Evolutionary conservation across 345 rosid genomes (phyloP), one percentile per base, ranked within the genome.

Genomic region (thale cress (Arabidopsis thaliana)): DNA sequence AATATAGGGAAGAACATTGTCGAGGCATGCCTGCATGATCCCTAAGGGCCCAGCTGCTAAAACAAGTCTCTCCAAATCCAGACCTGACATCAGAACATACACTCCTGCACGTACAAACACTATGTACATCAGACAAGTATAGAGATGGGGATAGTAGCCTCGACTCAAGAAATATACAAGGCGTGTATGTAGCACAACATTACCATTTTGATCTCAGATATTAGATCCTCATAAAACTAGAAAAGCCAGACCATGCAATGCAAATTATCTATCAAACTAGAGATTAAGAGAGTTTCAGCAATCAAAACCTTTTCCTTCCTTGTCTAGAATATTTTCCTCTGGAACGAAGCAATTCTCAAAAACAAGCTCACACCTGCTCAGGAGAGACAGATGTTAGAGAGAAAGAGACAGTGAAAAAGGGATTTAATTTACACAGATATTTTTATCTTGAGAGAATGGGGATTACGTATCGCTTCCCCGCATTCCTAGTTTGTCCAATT

Each of bases 1-100:
- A 68, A 91, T 79, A 73, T 94, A 91, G 57, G 98, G 98, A 82
- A 94, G 97, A 76, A 87, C 97, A 32, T 73, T 87, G 81, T 94
- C 98, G 52, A 94, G 91, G 77, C 96, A 90, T 73, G 96, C 93
- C 82, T 94, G 97, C 97, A 94, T 94, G 72, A 94, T 94, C 64
- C 97, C 97, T 40, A 94, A 73, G 5, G 98, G 98, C 22, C 97
- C 97, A 83, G 91, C 88, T 48, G 97, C 87, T 83, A 94, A 87
- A 52, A 94, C 91, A 82, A 90, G 97, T 80, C 97, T 84, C 83
- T 94, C 97, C 82, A 94, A 82, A 87, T 91, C 98, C 6, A 94
- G 87, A 65, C 98, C 96, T 0, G 98, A 91, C 97, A 94, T 94
- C 87, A 94, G 83, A 69, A 91, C 93, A 79, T 91, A 91, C 53